phyloP scores from a whole-genome alignment of 2,329 filamentous ascomycete genomes.

The Aureobasidium musti region DNA sequence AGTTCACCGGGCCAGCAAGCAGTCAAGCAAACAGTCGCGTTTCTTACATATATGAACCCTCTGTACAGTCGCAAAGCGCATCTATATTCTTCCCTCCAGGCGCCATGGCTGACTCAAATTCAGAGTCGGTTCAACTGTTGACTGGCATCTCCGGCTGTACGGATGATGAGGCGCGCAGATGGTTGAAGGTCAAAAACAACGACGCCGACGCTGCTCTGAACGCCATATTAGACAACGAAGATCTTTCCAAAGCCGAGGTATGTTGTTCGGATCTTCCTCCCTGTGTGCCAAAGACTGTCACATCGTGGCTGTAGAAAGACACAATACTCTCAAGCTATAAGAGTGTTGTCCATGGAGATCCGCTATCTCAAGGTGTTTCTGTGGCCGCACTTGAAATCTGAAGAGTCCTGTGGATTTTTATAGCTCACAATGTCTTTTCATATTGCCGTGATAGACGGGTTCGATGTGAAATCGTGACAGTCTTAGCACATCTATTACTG shows the following conservation, averaged over 20 bases:
- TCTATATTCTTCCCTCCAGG: not conserved
- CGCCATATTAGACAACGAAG: slow-evolving; percentile 40
- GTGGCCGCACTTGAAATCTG: not conserved
- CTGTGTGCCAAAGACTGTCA: not conserved
- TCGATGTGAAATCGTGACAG: not conserved
- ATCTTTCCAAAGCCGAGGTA: slow-evolving; percentile 36
- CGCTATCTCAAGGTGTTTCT: not conserved
- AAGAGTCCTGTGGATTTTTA: not conserved
- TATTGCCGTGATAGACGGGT: not conserved
- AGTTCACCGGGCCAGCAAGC: slow-evolving; percentile 26
- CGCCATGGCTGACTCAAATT: slow-evolving; percentile 34
- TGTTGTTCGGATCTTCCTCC: not conserved
- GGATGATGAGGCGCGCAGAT: slow-evolving; percentile 35
- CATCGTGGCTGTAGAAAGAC: not conserved
- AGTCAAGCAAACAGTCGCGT: slow-evolving; percentile 21
- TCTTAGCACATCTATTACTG: not conserved
- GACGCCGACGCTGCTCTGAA: slow-evolving; percentile 37
- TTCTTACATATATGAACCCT: not conserved
- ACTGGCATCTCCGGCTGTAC: slow-evolving; percentile 33
- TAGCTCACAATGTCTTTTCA: not conserved
- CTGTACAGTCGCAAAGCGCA: not conserved
- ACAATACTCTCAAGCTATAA: not conserved
- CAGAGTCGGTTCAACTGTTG: slow-evolving; percentile 35
- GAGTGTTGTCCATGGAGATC: not conserved
- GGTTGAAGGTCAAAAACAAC: slow-evolving; percentile 41